phyloP scores from a whole-genome alignment of 148 eudicot species.

The Camellia lanceoleosa region DNA sequence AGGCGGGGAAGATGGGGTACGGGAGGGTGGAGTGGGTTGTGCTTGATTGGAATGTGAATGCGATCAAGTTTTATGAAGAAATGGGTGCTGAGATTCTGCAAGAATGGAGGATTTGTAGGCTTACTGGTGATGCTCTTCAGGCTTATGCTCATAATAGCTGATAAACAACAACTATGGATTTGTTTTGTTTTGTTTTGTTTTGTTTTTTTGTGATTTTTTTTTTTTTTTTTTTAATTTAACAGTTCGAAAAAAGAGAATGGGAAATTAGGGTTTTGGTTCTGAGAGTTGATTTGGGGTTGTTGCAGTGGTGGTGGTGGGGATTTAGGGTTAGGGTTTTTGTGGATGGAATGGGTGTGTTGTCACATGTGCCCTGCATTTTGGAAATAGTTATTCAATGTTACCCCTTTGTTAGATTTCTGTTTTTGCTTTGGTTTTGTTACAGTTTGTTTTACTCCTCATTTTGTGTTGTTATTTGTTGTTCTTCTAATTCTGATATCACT shows the following conservation, averaged over 20 bases:
- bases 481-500: too few species aligned
- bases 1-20: conserved; percentile 66
- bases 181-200: background rate
- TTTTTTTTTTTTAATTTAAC: background rate
- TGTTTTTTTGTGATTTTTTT: background rate
- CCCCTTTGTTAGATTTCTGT: background rate
- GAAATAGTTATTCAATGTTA: background rate
- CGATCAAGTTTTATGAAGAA: conserved; percentile 63
- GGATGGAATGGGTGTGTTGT: background rate
- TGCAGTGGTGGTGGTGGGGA: background rate
- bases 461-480: too few species aligned
- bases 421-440: too few species aligned
- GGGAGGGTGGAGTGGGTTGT: conserved; percentile 89
- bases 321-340: background rate
- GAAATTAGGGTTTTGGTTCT: background rate
- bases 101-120: conserved; percentile 73
- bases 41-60: conserved; percentile 83
- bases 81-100: conserved; percentile 77
- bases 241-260: too few species aligned
- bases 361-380: background rate
- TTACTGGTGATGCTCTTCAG: conserved; percentile 65
- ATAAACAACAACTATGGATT: background rate
- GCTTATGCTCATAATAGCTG: conserved; percentile 29
- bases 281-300: background rate
- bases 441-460: too few species aligned